These are phyloP conservation scores for Monosporascus cannonballus DNA, from an alignment of 2,329 filamentous ascomycete genomes.

Conservation along the genomic window DNA sequence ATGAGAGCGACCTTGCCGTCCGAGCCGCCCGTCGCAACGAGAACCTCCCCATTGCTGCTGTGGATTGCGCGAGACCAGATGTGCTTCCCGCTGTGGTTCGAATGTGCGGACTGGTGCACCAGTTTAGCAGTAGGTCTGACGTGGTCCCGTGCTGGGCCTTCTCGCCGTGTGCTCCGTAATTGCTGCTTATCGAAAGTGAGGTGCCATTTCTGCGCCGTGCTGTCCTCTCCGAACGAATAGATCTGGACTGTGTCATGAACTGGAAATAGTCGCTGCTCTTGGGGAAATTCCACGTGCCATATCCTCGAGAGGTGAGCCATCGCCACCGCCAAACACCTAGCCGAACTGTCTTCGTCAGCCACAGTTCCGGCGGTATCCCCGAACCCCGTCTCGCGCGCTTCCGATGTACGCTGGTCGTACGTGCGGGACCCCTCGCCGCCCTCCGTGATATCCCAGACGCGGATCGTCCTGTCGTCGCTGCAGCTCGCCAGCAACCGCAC, in stretches of 20 bases:
- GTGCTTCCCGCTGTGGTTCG: conserved; percentile 78
- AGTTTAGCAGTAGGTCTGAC: conserved; percentile 28
- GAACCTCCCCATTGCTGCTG: conserved; percentile 25
- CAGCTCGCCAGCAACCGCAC: conserved; percentile 77
- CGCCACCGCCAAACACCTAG: conserved; percentile 55
- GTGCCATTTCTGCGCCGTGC: conserved; percentile 68
- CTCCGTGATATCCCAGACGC: conserved; percentile 77
- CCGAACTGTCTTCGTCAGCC: conserved; percentile 21
- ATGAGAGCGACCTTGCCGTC: conserved; percentile 64
- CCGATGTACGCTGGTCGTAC: conserved; percentile 20
- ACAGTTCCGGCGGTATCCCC: conserved; percentile 32
- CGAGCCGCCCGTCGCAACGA: conserved; percentile 72
- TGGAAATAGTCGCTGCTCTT: conserved; percentile 11
- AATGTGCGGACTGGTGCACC: conserved; percentile 47
- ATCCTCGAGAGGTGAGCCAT: conserved; percentile 90
- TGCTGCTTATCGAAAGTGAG: conserved; percentile 33
- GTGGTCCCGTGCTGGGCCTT: background rate
- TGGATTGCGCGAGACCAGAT: conserved; percentile 67
- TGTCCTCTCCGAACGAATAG: conserved; percentile 81
- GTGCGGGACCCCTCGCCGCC: conserved; percentile 25
- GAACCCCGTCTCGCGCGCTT: conserved; percentile 57
- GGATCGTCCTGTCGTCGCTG: conserved; percentile 87
- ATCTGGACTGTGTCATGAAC: conserved; percentile 37
- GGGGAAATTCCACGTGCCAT: conserved; percentile 73
- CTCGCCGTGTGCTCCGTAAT: conserved; percentile 1